Evolutionary conservation across 1,284 basidiomycete species (phyloP).

Genomic region (Trichosporon ovoides): DNA sequence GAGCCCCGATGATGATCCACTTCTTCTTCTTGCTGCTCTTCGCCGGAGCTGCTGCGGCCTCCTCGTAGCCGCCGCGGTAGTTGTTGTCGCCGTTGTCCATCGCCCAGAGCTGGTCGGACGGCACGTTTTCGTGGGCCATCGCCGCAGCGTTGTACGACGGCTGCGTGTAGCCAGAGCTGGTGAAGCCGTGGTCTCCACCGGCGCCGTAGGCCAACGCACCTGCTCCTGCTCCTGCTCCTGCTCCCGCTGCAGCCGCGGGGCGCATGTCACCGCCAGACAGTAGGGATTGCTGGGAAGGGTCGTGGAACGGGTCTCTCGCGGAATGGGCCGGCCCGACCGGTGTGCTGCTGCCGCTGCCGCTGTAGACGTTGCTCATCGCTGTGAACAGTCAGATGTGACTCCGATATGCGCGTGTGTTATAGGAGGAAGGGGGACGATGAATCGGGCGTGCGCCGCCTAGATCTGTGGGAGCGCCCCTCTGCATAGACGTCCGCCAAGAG

Average conservation of each 20-base stretch:
- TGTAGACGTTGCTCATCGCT: background rate
- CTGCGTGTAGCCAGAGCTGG: background rate
- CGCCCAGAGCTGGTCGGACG: constrained; percentile 19
- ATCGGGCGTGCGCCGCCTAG: background rate
- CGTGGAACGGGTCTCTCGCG: background rate
- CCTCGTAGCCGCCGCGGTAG: constrained; percentile 6
- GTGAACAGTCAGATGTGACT: constrained; percentile 11
- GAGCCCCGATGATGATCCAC: constrained; percentile 24
- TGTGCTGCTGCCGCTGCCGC: constrained; percentile 5
- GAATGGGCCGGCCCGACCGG: constrained; percentile 5
- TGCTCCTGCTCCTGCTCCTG: constrained; percentile 7
- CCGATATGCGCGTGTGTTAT: background rate
- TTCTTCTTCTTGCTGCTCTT: constrained; percentile 25
- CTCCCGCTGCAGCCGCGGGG: constrained; percentile 6
- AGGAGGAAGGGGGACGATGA: background rate
- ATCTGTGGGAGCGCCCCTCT: too few species aligned
- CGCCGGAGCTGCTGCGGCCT: background rate
- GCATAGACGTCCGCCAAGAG: too few species aligned
- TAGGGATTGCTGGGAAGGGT: background rate
- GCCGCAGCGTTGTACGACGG: constrained; percentile 5
- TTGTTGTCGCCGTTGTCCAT: constrained; percentile 16
- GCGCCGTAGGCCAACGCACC: constrained; percentile 2
- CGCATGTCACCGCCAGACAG: background rate
- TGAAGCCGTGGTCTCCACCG: constrained; percentile 4
- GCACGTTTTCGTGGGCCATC: constrained; percentile 7